These are phyloP conservation scores for Penicillium sp. DNA, from an alignment of 2,329 filamentous ascomycete genomes.

Conservation along the genomic window DNA sequence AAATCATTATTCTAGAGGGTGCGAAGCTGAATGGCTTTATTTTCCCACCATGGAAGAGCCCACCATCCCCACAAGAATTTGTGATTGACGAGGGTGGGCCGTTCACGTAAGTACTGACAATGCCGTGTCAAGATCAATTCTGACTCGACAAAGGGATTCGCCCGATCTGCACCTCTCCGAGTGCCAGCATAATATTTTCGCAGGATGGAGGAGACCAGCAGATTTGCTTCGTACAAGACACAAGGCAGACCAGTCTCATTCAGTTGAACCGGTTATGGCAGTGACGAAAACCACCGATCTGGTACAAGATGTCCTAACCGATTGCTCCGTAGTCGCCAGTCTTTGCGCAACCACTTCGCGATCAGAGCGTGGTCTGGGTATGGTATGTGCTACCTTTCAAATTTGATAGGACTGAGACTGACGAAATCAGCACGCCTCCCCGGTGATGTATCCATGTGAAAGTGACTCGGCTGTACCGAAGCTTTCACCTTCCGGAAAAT, in stretches of 20 bases:
- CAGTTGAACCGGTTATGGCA: slow-evolving; percentile 54
- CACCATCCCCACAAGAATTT: slow-evolving; percentile 65
- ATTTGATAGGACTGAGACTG: slow-evolving; percentile 1
- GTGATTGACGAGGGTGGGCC: slow-evolving; percentile 47
- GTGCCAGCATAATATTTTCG: slow-evolving; percentile 72
- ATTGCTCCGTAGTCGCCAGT: slow-evolving; percentile 96
- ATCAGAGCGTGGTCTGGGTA: slow-evolving; percentile 65
- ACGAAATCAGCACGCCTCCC: slow-evolving; percentile 61
- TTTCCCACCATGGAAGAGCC: slow-evolving; percentile 79
- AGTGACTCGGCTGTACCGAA: slow-evolving; percentile 55
- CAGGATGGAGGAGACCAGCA: slow-evolving; percentile 75
- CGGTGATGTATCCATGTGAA: slow-evolving; percentile 75
- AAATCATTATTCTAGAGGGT: slow-evolving; percentile 72
- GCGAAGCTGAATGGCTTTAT: slow-evolving; percentile 79
- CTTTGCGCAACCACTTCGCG: slow-evolving; percentile 78
- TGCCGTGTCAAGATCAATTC: slow-evolving; percentile 9
- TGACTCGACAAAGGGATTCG: slow-evolving; percentile 58
- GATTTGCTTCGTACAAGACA: slow-evolving; percentile 58
- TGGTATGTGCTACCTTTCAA: slow-evolving; percentile 49
- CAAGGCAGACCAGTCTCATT: slow-evolving; percentile 25
- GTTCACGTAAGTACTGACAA: slow-evolving; percentile 61
- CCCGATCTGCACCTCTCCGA: slow-evolving; percentile 70
- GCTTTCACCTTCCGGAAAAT: slow-evolving; percentile 78
- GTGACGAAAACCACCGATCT: slow-evolving; percentile 68
- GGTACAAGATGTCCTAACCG: slow-evolving; percentile 91